Conservation (phyloP, 371 early-diverging fungal species). For the Chytridium lagenaria region DNA sequence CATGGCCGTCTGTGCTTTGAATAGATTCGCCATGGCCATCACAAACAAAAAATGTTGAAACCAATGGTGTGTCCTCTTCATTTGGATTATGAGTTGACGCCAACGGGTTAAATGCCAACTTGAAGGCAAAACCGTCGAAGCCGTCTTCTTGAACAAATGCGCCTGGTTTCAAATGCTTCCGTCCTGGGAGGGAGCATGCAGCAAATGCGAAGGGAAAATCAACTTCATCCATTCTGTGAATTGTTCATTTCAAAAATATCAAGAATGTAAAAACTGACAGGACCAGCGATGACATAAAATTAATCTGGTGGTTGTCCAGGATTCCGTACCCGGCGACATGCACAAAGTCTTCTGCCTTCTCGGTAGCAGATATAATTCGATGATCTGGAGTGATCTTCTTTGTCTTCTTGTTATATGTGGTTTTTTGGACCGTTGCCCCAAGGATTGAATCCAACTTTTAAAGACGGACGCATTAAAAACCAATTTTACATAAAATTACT, state of each 20-base stretch:
- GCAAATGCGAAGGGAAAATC: background rate
- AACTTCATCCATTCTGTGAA: background rate
- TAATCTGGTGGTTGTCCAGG: constrained; percentile 82
- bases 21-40: constrained; percentile 12
- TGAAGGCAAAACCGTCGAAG: background rate
- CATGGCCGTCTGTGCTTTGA: background rate
- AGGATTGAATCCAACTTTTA: constrained; percentile 74
- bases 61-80: background rate
- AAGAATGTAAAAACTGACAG: background rate
- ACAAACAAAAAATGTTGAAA: background rate
- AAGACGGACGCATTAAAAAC: no score
- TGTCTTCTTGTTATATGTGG: constrained; percentile 67
- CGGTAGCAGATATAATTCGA: constrained; percentile 43
- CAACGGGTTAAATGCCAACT: background rate
- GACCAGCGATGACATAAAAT: constrained; percentile 59
- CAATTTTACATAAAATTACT: no score
- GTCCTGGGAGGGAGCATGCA: constrained; percentile 1
- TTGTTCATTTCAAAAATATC: background rate
- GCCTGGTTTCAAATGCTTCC: background rate
- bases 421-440: constrained; percentile 80
- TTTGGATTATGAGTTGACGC: background rate
- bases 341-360: constrained; percentile 52
- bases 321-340: constrained; percentile 69
- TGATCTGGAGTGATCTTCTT: constrained; percentile 56
- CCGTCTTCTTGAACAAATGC: constrained; percentile 5